Base-by-base conservation (phyloP, 495 filamentous ascomycete species). In the Neurospora terricola region DNA sequence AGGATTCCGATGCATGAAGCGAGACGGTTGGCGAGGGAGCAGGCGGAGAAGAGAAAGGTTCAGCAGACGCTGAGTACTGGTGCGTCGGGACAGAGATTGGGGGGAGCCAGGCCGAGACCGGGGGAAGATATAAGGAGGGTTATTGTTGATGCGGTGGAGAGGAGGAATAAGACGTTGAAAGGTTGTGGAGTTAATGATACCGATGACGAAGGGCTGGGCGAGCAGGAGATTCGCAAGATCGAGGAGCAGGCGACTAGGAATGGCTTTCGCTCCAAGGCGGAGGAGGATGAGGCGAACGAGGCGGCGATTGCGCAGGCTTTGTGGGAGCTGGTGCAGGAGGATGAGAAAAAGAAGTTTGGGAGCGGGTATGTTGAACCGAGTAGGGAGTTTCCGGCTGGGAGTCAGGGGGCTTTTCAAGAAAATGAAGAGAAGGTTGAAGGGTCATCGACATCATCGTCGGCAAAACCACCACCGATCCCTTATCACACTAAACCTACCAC, bases 281-380 rank as follows among this genome's bases (percentile, higher is more conserved):
- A 96, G 76, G 92, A 96, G 76, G 94, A 97, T 70, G 91, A 94
- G 75, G 95, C 93, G 1, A 95, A 97, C 74, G 93, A 98, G 66
- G 86, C 87, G 23, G 94, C 95, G n/a, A 97, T 97, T 75, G 86
- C 93, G 72, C 88, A 94, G 75, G 95, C 94, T 0, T 87, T 95
- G 36, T 93, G 92, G 82, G 95, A 98, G 71, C 82, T 98, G 11
- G 91, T 96, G 38, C 91, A 94, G 76, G 87, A 94, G 75, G 95
- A 98, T 75, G 88, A 91, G 71, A 88, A 87, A 78, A 73, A 70
- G 3, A 91, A 89, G 78, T 88, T 92, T 73, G 91, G 91, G 5
- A 81, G 85, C 27, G 84, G 83, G 0, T 94, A 93, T 76, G 83
- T 93, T 5, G 87, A 88, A 1, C 88, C 90, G 1, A 91, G 87